Base-by-base conservation (phyloP, 2,329 filamentous ascomycete species). In the Chaetomiaceae sp. region DNA sequence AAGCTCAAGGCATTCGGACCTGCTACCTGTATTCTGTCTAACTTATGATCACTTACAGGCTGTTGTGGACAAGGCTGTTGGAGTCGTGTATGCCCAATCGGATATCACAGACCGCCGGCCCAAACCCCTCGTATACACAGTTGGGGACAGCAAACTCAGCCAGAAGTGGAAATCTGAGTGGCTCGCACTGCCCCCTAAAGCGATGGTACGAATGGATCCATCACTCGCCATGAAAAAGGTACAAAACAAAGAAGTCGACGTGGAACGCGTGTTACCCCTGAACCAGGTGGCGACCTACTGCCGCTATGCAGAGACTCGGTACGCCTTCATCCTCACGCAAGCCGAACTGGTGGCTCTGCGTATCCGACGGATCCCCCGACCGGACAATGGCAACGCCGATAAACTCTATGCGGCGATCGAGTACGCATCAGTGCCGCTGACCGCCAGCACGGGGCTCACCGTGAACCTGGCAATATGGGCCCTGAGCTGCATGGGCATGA, bases 161-260 rank as follows among this genome's bases (percentile, higher is more conserved):
- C 40, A 43, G 25, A 43, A 43, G n/a, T 43, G 23, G 40, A 43
- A 43, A n/a, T 21, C 40, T n/a, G 25, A 5, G 23, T 43, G 40
- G 40, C 27, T 43, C 20, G 5, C 19, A 4, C 19, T 6, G 38
- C 16, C 38, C 13, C 19, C 25, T 7, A 7, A 14, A 14, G 38
- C 38, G 5, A n/a, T 16, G 8, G 38, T 41, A 9, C 12, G 8
- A 5, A 23, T 16, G 38, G 38, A 41, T 23, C 38, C 12, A 41
- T 25, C 38, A 25, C 38, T 6, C 6, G 38, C 19, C 19, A 6
- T 14, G 38, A 7, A 41, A 20, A 14, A 10, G 19, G 38, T 20
- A 19, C 38, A 19, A 16, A n/a, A 14, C 38, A 41, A 41, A 41
- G 19, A 23, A 9, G 25, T 19, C n/a, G 16, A 20, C 9, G 20